Conservation (phyloP, 768 basidiomycete genomes). For the Dictyophora rubrovolvata region DNA sequence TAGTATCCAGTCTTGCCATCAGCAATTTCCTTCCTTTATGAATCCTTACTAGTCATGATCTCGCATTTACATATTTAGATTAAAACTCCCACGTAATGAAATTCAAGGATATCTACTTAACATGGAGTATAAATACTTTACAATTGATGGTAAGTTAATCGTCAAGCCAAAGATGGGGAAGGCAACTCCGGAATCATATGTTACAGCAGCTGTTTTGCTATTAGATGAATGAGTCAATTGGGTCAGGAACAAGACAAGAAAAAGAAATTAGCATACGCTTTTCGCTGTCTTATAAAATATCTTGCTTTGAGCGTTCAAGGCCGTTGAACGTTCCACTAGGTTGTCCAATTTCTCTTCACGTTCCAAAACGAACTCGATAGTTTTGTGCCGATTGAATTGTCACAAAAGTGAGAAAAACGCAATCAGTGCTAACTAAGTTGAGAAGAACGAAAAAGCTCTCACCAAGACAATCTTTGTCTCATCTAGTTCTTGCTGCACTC, state of each 20-base stretch:
- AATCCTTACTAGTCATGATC: too few relatives aligned
- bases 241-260: not conserved
- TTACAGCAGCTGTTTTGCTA: not conserved
- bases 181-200: not conserved
- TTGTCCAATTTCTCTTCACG: constrained; percentile 96
- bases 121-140: too few relatives aligned
- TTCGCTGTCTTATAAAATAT: constrained; percentile 99
- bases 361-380: constrained; percentile 93
- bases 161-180: too few relatives aligned
- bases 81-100: too few relatives aligned
- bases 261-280: constrained; percentile 58
- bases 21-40: not conserved
- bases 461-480: constrained; percentile 99
- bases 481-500: constrained; percentile 94
- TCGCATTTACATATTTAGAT: too few relatives aligned
- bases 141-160: too few relatives aligned
- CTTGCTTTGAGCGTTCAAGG: constrained; percentile 83
- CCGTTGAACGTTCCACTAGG: constrained; percentile 87
- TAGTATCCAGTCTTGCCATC: not conserved
- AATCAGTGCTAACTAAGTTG: not conserved
- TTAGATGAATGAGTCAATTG: not conserved
- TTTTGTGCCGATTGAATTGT: constrained; percentile 71
- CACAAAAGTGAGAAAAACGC: constrained; percentile 2
- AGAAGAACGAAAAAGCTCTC: constrained; percentile 18
- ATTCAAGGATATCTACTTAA: too few relatives aligned